These are phyloP conservation scores for Phytophthora aleatoria DNA, from an alignment of 352 stramenopile genomes.

Conservation along the genomic window DNA sequence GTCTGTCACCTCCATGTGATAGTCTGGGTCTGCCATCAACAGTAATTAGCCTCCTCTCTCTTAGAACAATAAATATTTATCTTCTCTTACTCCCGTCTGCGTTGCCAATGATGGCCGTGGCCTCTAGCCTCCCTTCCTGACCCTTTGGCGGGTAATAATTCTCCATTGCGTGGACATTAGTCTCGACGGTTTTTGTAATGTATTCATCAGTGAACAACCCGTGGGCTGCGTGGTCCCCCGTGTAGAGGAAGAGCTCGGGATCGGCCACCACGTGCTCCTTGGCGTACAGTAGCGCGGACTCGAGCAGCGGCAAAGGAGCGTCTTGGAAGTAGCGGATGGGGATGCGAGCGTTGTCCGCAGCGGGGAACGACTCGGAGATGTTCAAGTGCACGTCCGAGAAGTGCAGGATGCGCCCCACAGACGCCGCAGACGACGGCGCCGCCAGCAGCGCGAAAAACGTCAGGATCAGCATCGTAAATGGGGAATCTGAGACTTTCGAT, in stretches of 20 bases:
- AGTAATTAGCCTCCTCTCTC: conserved; percentile 9
- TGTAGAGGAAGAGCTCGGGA: conserved; percentile 82
- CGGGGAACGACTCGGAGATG: conserved; percentile 53
- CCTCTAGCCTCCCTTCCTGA: conserved; percentile 36
- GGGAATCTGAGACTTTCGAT: background rate
- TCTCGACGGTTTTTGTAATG: conserved; percentile 63
- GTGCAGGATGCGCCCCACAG: conserved; percentile 61
- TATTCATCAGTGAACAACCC: conserved; percentile 64
- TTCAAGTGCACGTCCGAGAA: conserved; percentile 90
- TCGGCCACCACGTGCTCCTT: conserved; percentile 53
- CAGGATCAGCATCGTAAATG: conserved; percentile 5
- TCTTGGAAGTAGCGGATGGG: conserved; percentile 61
- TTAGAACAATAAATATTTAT: background rate
- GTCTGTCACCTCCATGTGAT: conserved; percentile 83
- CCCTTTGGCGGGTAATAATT: conserved; percentile 59
- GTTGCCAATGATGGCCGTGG: conserved; percentile 84
- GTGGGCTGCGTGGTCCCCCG: conserved; percentile 79
- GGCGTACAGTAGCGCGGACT: conserved; percentile 73
- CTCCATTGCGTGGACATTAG: conserved; percentile 70
- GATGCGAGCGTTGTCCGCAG: conserved; percentile 38
- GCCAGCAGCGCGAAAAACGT: conserved; percentile 10
- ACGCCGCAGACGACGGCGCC: conserved; percentile 8
- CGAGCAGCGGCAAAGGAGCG: conserved; percentile 58
- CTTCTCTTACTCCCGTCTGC: conserved; percentile 63
- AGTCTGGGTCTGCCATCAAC: conserved; percentile 65